These are phyloP conservation scores for Fomitopsis pulvina DNA, from an alignment of 768 basidiomycete species.

Conservation along the genomic window DNA sequence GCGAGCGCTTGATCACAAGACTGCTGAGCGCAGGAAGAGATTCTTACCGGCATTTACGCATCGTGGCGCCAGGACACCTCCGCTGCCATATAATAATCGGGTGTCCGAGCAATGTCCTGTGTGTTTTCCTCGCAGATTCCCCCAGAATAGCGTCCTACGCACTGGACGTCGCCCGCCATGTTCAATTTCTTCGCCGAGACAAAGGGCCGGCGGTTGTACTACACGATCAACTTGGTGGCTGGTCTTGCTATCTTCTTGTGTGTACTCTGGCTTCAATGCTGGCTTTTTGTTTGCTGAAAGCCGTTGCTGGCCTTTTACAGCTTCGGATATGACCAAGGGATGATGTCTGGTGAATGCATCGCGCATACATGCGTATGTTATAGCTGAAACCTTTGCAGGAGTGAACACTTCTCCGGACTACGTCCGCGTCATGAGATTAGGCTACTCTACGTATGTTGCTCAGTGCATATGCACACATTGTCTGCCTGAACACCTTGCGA, in stretches of 20 bases:
- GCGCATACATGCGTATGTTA: too few relatives aligned
- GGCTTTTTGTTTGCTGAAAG: neutral
- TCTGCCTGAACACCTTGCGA: neutral
- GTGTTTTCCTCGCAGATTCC: neutral
- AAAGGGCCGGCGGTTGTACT: conserved; percentile 20
- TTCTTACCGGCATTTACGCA: neutral
- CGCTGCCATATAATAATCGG: neutral
- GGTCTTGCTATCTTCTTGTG: conserved; percentile 29
- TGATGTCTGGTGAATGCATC: conserved; percentile 33
- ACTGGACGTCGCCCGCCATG: neutral
- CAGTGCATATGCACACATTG: neutral
- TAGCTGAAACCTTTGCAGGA: conserved; percentile 2
- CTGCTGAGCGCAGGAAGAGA: neutral
- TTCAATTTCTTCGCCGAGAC: neutral
- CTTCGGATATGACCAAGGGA: conserved; percentile 43
- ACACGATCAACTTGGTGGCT: conserved; percentile 25
- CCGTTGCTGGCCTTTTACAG: conserved; percentile 16
- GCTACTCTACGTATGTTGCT: conserved; percentile 26
- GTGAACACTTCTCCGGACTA: conserved; percentile 41
- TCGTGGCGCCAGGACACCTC: too few relatives aligned
- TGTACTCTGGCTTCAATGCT: conserved; percentile 6
- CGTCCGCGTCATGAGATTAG: conserved; percentile 33
- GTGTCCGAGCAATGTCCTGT: neutral
- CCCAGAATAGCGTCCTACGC: too few relatives aligned
- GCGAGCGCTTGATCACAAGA: neutral